Evolutionary conservation across 192 early-diverging fungal genomes (phyloP).

Genomic region (Coemansia sp.): DNA sequence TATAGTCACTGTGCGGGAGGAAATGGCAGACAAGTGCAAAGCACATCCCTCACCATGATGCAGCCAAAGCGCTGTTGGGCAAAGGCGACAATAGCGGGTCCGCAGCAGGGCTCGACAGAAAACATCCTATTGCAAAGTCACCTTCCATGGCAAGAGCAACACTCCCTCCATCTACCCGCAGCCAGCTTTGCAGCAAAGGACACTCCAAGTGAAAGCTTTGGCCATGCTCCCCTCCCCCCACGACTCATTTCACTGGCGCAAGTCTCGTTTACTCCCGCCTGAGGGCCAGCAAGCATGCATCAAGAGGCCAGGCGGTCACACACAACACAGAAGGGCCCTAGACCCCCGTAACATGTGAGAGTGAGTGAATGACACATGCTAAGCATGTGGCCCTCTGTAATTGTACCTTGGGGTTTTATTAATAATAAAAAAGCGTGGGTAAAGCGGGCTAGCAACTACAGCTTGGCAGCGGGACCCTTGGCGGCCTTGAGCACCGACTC

Average conservation of each 20-base stretch:
- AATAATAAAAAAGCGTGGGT: too few species aligned
- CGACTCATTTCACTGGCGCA: neutral
- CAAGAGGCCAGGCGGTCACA: too few species aligned
- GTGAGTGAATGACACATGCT: too few species aligned
- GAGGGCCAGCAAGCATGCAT: neutral
- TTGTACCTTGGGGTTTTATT: too few species aligned
- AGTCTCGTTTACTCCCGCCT: neutral
- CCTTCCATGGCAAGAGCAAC: neutral
- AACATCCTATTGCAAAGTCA: neutral
- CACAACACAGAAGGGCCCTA: too few species aligned
- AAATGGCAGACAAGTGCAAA: neutral
- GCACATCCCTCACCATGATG: neutral
- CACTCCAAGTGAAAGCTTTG: neutral
- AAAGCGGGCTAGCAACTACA: too few species aligned
- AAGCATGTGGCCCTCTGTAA: too few species aligned
- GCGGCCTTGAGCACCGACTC: slow-evolving; percentile 63
- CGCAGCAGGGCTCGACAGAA: neutral
- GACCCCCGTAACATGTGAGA: too few species aligned
- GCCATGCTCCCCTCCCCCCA: neutral
- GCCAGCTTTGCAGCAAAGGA: neutral
- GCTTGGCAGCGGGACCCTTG: slow-evolving; percentile 58
- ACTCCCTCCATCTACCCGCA: neutral
- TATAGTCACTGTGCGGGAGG: too few species aligned
- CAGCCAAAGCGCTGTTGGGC: neutral
- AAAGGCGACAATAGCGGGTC: neutral